Conservation (phyloP, 129 eudicot genomes). For the Glebionis coronaria region DNA sequence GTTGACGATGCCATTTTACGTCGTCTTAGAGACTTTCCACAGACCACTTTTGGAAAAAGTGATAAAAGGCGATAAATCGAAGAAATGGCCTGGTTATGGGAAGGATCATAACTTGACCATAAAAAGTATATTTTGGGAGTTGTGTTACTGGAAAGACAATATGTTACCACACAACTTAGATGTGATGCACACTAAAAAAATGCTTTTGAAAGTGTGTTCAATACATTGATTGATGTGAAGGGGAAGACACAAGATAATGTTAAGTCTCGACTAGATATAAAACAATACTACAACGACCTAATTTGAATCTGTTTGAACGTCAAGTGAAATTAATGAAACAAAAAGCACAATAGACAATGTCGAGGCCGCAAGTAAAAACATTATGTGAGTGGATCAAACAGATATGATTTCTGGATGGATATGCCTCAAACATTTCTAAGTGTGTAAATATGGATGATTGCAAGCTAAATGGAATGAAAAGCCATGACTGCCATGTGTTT, state of each 20-base stretch:
- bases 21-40: background rate
- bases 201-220: slow-evolving; percentile 10
- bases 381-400: slow-evolving; percentile 10
- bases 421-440: background rate
- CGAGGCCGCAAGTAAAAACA: background rate
- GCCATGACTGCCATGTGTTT: slow-evolving; percentile 15
- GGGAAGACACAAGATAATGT: slow-evolving; percentile 11
- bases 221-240: slow-evolving; percentile 14
- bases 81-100: background rate
- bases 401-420: background rate
- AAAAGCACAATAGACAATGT: background rate
- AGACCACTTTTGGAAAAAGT: background rate
- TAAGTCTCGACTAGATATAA: background rate
- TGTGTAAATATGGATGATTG: slow-evolving; percentile 1
- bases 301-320: background rate
- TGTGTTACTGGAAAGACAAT: background rate
- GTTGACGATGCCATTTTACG: background rate
- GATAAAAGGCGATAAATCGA: background rate
- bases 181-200: slow-evolving; percentile 8
- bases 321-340: background rate
- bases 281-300: background rate
- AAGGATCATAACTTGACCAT: background rate
- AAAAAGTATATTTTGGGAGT: slow-evolving; percentile 10
- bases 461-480: slow-evolving; percentile 10
- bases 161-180: slow-evolving; percentile 1